Evolutionary conservation across 305 asterid species (phyloP).

Genomic region (Rubia tinctorum): DNA sequence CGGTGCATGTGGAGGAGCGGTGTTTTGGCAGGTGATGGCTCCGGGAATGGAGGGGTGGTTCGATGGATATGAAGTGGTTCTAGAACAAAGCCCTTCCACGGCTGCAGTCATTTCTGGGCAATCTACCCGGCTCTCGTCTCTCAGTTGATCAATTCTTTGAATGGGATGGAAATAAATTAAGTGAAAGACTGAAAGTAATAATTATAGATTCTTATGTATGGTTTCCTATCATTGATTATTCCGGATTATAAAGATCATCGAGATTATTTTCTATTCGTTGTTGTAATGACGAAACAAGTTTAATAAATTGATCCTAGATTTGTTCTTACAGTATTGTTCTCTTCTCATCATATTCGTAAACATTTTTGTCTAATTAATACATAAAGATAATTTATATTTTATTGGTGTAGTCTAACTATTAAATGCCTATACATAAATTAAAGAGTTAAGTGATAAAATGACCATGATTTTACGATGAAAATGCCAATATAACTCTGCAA

Average conservation of each 20-base stretch:
- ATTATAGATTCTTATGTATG: background rate
- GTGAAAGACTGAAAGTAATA: background rate
- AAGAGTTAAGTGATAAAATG: too few relatives aligned
- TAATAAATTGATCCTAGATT: too few relatives aligned
- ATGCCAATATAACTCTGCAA: too few relatives aligned
- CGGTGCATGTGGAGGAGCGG: constrained; percentile 46
- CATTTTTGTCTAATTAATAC: too few relatives aligned
- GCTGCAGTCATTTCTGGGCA: constrained; percentile 30
- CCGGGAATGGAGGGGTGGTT: constrained; percentile 42
- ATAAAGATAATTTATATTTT: too few relatives aligned
- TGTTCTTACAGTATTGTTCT: too few relatives aligned
- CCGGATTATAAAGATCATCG: background rate
- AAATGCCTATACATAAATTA: too few relatives aligned
- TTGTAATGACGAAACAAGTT: too few relatives aligned
- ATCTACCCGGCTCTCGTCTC: constrained; percentile 27
- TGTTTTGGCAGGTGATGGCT: constrained; percentile 60
- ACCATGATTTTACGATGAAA: too few relatives aligned
- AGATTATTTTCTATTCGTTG: too few relatives aligned
- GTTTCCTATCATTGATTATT: background rate
- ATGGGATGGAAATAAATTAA: background rate
- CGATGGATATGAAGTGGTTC: constrained; percentile 49
- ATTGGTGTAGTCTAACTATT: too few relatives aligned
- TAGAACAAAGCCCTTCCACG: constrained; percentile 46
- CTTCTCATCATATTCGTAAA: too few relatives aligned
- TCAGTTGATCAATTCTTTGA: background rate